Evolutionary conservation across 2,329 filamentous ascomycete genomes (phyloP), one percentile per base, ranked within the genome.

Genomic region (Arachnopeziza araneosa): DNA sequence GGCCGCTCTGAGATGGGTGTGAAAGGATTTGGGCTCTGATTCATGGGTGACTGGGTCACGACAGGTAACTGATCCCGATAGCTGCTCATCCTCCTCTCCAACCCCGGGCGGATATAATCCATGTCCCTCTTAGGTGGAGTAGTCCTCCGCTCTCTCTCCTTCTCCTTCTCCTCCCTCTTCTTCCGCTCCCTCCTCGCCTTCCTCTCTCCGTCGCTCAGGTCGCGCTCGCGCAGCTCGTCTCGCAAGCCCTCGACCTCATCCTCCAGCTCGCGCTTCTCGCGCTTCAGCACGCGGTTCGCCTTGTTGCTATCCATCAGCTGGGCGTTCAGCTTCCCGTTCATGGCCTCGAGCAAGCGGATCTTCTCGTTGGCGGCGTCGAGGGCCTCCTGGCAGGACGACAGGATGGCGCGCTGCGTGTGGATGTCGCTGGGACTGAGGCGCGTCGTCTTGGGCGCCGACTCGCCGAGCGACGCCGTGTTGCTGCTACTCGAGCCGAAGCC

Each of bases 361-460:
- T 53, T 59, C 9, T 65, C 65, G 44, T 69, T 62, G 21, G 68
- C 67, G 10, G 67, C 63, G 51, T 65, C 61, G 23, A 69, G 64
- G 2, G 69, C 69, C 60, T 70, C 66, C 59, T 63, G 61, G 1
- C 68, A 49, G 5, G 64, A 65, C 17, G 51, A 57, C 6, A 67
- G 58, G 52, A 61, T 65, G 24, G 61, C 61, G 22, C 67, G 57
- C 52, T 69, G 68, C n/a, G 60, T 56, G 19, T 66, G 53, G 19
- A 65, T 60, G 21, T 67, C 55, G 23, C 60, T 52, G 24, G 50
- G 52, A 55, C 52, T 62, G 62, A 65, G 67, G 24, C 60, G 56
- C 8, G 58, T 54, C 7, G 59, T 55, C 52, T 61, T 61, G 23
- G 62, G 55, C 9, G 62, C 55, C 12, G 60, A 30, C 22, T 26